phyloP scores from a whole-genome alignment of 2,329 filamentous ascomycete genomes.

The Neodidymelliopsis sp. region DNA sequence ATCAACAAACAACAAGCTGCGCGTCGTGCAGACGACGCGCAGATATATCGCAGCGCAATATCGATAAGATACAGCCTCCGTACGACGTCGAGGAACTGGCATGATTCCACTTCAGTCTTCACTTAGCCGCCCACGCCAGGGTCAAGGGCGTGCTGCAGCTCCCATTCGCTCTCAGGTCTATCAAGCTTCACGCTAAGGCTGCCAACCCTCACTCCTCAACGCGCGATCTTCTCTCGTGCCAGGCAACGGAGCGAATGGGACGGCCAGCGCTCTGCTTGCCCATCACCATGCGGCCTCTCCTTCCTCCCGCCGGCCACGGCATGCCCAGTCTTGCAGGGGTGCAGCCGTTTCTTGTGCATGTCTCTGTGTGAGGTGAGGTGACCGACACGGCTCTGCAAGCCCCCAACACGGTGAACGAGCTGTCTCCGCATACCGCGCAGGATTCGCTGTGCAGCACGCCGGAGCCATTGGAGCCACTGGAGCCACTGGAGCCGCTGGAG shows the following conservation, averaged over 20 bases:
- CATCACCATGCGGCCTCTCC: constrained; percentile 24
- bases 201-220: constrained; percentile 25
- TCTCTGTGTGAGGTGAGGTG: constrained; percentile 28
- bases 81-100: constrained; percentile 2
- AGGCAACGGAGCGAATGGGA: constrained; percentile 28
- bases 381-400: constrained; percentile 22
- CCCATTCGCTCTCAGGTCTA: constrained; percentile 26
- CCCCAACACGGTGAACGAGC: constrained; percentile 13
- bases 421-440: constrained; percentile 21
- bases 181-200: constrained; percentile 28
- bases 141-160: constrained; percentile 8
- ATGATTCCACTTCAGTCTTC: constrained; percentile 14
- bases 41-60: constrained; percentile 1
- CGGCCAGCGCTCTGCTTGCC: constrained; percentile 8
- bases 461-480: too few species aligned
- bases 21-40: neutral
- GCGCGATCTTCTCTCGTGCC: constrained; percentile 27
- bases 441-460: constrained; percentile 27
- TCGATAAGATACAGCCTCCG: constrained; percentile 16
- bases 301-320: constrained; percentile 18
- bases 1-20: neutral
- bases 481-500: constrained; percentile 44
- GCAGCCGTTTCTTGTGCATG: constrained; percentile 14
- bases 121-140: constrained; percentile 19
- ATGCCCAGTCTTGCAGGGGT: constrained; percentile 20